phyloP scores from a whole-genome alignment of 2,329 filamentous ascomycete genomes.

The Beauveria sp. region DNA sequence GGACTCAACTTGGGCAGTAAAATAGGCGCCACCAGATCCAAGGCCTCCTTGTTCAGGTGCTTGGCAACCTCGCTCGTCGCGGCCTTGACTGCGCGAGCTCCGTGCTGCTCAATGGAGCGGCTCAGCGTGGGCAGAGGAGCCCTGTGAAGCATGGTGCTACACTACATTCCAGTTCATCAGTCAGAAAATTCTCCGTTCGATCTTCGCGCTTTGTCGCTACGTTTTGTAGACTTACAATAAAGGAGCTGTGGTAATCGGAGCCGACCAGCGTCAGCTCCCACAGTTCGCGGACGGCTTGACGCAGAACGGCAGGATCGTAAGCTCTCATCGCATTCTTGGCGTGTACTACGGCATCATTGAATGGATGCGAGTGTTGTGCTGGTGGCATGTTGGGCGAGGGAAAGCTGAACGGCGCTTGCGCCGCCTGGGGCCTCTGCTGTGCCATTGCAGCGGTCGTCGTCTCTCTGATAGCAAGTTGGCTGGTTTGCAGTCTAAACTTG shows the following conservation, averaged over 20 bases:
- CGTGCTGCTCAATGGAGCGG: slow-evolving; percentile 37
- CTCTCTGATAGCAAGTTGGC: no score
- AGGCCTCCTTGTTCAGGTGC: slow-evolving; percentile 30
- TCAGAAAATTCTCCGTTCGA: background rate
- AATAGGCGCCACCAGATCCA: slow-evolving; percentile 37
- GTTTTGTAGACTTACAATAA: slow-evolving; percentile 34
- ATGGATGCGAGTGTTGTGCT: background rate
- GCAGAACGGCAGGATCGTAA: slow-evolving; percentile 31
- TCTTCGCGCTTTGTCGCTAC: background rate
- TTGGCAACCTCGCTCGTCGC: slow-evolving; percentile 34
- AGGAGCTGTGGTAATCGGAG: slow-evolving; percentile 38
- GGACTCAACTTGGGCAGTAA: slow-evolving; percentile 41
- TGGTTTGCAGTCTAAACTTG: background rate
- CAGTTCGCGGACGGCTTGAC: slow-evolving; percentile 34
- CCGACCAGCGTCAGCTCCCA: slow-evolving; percentile 37
- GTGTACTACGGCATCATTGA: background rate
- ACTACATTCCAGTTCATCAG: slow-evolving; percentile 22
- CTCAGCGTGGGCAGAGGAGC: slow-evolving; percentile 29
- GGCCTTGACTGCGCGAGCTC: slow-evolving; percentile 32
- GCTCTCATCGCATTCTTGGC: slow-evolving; percentile 23
- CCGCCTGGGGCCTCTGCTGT: background rate
- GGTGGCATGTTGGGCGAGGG: background rate
- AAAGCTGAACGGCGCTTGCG: background rate
- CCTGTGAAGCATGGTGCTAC: slow-evolving; percentile 40
- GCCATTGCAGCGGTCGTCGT: background rate